Evolutionary conservation across 192 early-diverging fungal species (phyloP), one percentile per base, ranked within the genome.

Genomic region (Thamnidium elegans): DNA sequence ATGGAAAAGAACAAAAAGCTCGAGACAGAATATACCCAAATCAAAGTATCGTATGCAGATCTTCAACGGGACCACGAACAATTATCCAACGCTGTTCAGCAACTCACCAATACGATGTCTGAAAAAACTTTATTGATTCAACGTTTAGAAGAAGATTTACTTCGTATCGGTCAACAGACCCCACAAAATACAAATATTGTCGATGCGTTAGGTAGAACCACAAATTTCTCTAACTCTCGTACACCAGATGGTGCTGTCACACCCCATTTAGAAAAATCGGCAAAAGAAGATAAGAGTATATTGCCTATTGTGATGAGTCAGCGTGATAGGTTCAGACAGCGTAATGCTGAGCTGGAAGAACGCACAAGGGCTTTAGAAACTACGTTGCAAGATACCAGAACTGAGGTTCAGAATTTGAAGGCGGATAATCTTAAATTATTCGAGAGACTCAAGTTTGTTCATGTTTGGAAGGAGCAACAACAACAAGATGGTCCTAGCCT

Each of bases 381-480:
- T 13, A 70, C 72, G 30, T 73, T 90, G 7, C 65, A 75, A 2
- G 88, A 90, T 19, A 71, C 92, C 36, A 80, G 77, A 54, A 78
- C 77, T 44, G 83, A 92, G 59, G 69, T 87, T 4, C 83, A 89
- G 13, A 80, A 78, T 30, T 67, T 91, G n/a, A 84, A 89, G 67
- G 75, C 79, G 44, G 95, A 97, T 68, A 96, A 96, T 55, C 60
- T 96, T 46, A 90, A 91, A 64, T 73, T 97, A 53, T 97, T 93
- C 70, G 95, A 97, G 69, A 89, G 90, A 67, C 78, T 94, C 19
- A 88, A 90, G 65, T 97, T 91, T 76, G 80, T 93, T 45, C 92
- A 94, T 69, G 86, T 83, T 50, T 93, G 71, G 71, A 72, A 67
- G 55, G 71, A 72, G 30, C 65, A 72, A 30, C 58, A 67, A 47